Conservation (phyloP, 768 basidiomycete species). For the Psilocybe tampanensis region DNA sequence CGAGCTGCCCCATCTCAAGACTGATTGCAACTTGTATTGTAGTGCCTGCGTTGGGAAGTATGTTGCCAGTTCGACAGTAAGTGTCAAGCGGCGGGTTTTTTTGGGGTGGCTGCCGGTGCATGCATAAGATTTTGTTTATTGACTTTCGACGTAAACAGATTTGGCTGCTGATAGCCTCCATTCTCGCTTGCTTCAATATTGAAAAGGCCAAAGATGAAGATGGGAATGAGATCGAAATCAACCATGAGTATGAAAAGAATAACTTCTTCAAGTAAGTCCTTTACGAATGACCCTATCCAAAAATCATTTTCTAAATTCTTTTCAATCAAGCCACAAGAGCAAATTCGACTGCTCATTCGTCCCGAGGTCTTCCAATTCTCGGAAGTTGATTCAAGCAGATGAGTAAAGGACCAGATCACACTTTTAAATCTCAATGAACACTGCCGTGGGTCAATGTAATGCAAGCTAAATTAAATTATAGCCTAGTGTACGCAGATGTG, state of each 20-base stretch:
- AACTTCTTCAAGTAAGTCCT: slow-evolving; percentile 7
- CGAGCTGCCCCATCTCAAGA: too few species aligned
- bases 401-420: neutral
- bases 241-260: slow-evolving; percentile 11
- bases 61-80: slow-evolving; percentile 16
- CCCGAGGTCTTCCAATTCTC: neutral
- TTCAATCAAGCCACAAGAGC: neutral
- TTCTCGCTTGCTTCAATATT: slow-evolving; percentile 35
- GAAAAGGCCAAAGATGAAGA: slow-evolving; percentile 29
- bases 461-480: too few species aligned
- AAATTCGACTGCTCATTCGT: neutral
- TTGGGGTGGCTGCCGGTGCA: too few species aligned
- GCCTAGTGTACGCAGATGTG: too few species aligned
- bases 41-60: slow-evolving; percentile 16
- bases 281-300: too few species aligned
- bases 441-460: too few species aligned
- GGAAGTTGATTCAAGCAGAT: neutral
- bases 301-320: too few species aligned
- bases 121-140: neutral
- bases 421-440: neutral
- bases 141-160: slow-evolving; percentile 1
- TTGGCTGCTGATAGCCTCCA: slow-evolving; percentile 18
- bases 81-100: neutral
- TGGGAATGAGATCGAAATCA: slow-evolving; percentile 36
- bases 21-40: neutral